phyloP scores from a whole-genome alignment of 2,329 filamentous ascomycete species.

The Fusarium napiforme region DNA sequence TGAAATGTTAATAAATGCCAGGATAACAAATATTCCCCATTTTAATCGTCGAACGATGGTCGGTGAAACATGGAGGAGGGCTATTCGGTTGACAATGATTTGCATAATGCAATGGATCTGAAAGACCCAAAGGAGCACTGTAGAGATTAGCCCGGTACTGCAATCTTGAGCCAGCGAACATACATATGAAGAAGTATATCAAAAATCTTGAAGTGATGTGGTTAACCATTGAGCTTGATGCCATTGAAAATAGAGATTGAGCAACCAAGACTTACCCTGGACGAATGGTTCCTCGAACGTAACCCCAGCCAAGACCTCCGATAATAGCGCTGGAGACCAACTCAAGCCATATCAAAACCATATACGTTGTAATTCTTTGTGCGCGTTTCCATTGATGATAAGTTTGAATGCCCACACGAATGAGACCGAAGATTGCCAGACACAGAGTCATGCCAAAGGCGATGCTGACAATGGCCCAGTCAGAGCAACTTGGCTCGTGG shows the following conservation, averaged over 20 bases:
- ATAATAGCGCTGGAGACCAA: conserved; percentile 49
- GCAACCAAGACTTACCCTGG: conserved; percentile 31
- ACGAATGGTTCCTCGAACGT: conserved; percentile 47
- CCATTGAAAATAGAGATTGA: neutral
- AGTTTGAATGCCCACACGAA: conserved; percentile 52
- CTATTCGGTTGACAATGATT: conserved; percentile 63
- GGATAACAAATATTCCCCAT: conserved; percentile 54
- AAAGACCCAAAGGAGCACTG: conserved; percentile 49
- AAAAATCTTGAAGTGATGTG: conserved; percentile 43
- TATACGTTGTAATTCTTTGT: conserved; percentile 50
- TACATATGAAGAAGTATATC: conserved; percentile 40
- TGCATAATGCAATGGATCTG: conserved; percentile 59
- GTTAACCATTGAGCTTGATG: conserved; percentile 4
- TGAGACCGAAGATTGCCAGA: conserved; percentile 48
- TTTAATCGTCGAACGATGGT: conserved; percentile 53
- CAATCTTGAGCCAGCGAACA: neutral
- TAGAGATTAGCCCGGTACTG: conserved; percentile 20
- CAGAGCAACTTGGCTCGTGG: conserved; percentile 37
- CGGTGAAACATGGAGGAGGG: conserved; percentile 56
- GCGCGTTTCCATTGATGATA: conserved; percentile 46
- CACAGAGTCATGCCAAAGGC: conserved; percentile 53
- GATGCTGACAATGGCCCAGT: conserved; percentile 51
- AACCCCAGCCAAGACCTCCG: conserved; percentile 51
- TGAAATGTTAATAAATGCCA: conserved; percentile 59
- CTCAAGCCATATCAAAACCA: conserved; percentile 55